Base-by-base conservation (phyloP, 2,329 filamentous ascomycete species). In the Amphichorda felina region DNA sequence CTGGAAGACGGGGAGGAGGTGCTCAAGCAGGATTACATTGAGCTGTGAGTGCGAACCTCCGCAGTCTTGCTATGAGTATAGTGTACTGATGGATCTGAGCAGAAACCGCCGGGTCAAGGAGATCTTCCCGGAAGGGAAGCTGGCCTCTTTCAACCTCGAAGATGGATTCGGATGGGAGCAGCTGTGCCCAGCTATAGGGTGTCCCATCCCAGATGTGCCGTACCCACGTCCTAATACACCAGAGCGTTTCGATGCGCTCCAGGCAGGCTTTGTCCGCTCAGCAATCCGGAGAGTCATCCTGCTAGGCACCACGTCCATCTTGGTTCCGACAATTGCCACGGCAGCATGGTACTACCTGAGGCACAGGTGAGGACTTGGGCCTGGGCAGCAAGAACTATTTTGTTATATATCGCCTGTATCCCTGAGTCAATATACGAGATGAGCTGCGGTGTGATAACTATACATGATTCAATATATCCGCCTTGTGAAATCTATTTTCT, bases 121-220 rank as follows among this genome's bases (percentile, higher is more conserved):
- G 13, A 29, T 49, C 8, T 41, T 50, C 15, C 54, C 54, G 1
- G 34, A 43, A 4, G 48, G 52, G 13, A 42, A 45, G 22, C 40
- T 59, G 16, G 43, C 53, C n/a, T 40, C 44, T 4, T 41, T 49
- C 26, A 52, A 45, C 26, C 44, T 59, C 2, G 55, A 59, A 37
- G 49, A 57, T 27, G 54, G 49, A 2, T 51, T 56, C 13, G 53
- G 51, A 8, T 57, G 54, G 55, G 53, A 57, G 35, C 39, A 58
- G 27, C 51, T 59, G 2, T 59, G 56, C 27, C 46, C 49, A 2
- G 54, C 54, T 33, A 38, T 59, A 2, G 50, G 41, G 4, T 35
- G 48, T 8, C 40, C 49, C 0, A 50, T 56, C 22, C 56, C 55
- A 2, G 39, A 48, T 3, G 38, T 41, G 24, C 44, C 41, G 1